Conservation (phyloP, 2,329 filamentous ascomycete genomes). For the Malbranchea cinnamomea region DNA sequence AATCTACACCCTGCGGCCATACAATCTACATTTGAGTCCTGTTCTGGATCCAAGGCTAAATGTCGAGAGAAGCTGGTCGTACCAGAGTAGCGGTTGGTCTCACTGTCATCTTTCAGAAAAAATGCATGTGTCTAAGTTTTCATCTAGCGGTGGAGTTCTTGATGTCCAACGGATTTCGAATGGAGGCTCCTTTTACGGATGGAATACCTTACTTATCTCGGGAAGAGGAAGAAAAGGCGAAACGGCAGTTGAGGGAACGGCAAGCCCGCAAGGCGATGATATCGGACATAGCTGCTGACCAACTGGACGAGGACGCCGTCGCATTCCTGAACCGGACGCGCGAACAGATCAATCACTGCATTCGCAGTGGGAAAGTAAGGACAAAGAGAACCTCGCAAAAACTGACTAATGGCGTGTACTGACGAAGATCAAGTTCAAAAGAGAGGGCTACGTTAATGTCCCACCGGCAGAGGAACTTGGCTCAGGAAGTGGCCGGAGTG, state of each 20-base stretch:
- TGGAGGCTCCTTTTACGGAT: conserved; percentile 39
- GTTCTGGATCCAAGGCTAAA: conserved; percentile 37
- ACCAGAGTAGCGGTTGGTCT: conserved; percentile 37
- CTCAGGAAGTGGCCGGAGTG: too few relatives aligned
- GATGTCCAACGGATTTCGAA: conserved; percentile 41
- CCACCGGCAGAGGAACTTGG: too few relatives aligned
- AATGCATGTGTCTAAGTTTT: conserved; percentile 1
- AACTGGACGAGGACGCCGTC: conserved; percentile 37
- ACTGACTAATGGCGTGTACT: too few relatives aligned
- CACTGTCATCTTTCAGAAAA: background rate
- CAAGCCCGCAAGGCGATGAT: conserved; percentile 17
- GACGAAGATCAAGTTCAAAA: too few relatives aligned
- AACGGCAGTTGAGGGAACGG: conserved; percentile 30
- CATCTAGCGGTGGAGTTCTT: conserved; percentile 44
- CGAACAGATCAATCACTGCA: conserved; percentile 33
- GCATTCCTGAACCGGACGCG: conserved; percentile 36
- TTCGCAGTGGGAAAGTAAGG: conserved; percentile 8
- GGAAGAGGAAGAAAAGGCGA: conserved; percentile 38
- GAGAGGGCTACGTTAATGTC: too few relatives aligned
- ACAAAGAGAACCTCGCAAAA: conserved; percentile 17
- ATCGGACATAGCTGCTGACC: conserved; percentile 34
- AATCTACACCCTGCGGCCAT: conserved; percentile 44
- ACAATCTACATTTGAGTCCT: conserved; percentile 50
- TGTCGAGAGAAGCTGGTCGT: conserved; percentile 45
- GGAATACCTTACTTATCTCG: conserved; percentile 50